Evolutionary conservation across 1,139 yeast genomes (phyloP).

Genomic region (Yamadazyma spencermartinsiae): DNA sequence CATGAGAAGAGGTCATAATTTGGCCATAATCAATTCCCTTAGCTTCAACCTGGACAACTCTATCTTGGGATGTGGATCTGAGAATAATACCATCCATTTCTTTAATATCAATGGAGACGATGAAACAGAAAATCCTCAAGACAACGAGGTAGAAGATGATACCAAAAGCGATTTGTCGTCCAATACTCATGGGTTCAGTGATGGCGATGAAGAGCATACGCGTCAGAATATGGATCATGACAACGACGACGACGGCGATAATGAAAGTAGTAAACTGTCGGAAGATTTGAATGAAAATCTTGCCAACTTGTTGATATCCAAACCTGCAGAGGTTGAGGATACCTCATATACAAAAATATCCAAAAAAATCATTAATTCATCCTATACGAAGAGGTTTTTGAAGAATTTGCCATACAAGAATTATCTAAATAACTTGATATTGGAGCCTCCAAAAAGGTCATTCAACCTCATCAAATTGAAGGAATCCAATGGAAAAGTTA

Average conservation of each 20-base stretch:
- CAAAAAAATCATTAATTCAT: conserved; percentile 31
- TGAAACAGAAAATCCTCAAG: conserved; percentile 11
- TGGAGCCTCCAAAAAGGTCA: conserved; percentile 48
- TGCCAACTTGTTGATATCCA: conserved; percentile 41
- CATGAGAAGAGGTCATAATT: conserved; percentile 69
- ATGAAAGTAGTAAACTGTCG: conserved; percentile 22
- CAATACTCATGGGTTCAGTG: background rate
- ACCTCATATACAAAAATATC: conserved; percentile 19
- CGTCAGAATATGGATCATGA: background rate
- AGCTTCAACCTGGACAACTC: conserved; percentile 52
- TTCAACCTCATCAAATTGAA: conserved; percentile 45
- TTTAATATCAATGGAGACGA: conserved; percentile 41
- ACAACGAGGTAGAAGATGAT: conserved; percentile 7
- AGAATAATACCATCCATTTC: conserved; percentile 68
- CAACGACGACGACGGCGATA: conserved; percentile 7
- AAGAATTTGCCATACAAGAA: conserved; percentile 44
- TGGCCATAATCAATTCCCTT: conserved; percentile 55
- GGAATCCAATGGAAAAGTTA: conserved; percentile 24
- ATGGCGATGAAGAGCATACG: background rate
- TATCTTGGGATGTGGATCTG: conserved; percentile 65
- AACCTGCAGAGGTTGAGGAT: conserved; percentile 16
- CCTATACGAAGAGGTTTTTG: conserved; percentile 39
- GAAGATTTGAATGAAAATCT: conserved; percentile 47
- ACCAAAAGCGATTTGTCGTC: conserved; percentile 7
- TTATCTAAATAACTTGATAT: conserved; percentile 42